Percentiles rank a stretch among this genome's conserved stretches.
Conservation (phyloP, 441 rosid species). For the Pelargonium australe region DNA sequence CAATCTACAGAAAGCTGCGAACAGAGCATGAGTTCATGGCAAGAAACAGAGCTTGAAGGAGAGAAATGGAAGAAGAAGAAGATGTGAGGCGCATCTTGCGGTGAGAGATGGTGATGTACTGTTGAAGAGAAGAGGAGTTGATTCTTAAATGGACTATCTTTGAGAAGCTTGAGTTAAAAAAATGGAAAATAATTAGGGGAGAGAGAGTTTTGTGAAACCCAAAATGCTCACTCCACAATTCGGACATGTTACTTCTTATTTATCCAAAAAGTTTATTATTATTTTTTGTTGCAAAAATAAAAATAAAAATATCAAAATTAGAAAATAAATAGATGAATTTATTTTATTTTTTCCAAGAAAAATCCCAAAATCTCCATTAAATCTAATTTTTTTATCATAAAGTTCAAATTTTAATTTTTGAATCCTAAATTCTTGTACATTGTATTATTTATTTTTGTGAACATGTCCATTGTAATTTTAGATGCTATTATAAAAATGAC, state of each 20-base stretch:
- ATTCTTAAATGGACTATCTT: slow-evolving; percentile 5
- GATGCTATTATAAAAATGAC: no score
- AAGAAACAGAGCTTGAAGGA: slow-evolving; percentile 27
- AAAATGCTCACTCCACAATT: background rate
- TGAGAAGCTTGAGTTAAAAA: background rate
- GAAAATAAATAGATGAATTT: no score
- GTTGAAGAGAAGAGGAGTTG: background rate
- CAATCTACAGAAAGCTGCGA: slow-evolving; percentile 24
- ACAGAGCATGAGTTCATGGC: slow-evolving; percentile 35
- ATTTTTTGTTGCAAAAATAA: background rate
- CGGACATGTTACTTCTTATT: slow-evolving; percentile 8
- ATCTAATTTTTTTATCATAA: no score
- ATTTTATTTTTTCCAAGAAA: background rate
- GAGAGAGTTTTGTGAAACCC: background rate
- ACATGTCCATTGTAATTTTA: no score
- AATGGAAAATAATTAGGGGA: background rate
- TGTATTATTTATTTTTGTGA: no score
- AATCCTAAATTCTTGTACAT: no score
- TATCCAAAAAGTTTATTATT: background rate
- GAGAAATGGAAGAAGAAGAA: slow-evolving; percentile 17
- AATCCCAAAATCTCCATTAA: background rate
- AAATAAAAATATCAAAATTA: no score
- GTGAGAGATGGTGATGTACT: background rate
- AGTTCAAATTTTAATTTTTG: no score
- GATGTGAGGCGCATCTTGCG: slow-evolving; percentile 26